phyloP scores from a whole-genome alignment of 495 filamentous ascomycete species.

The Tuber calosporum region DNA sequence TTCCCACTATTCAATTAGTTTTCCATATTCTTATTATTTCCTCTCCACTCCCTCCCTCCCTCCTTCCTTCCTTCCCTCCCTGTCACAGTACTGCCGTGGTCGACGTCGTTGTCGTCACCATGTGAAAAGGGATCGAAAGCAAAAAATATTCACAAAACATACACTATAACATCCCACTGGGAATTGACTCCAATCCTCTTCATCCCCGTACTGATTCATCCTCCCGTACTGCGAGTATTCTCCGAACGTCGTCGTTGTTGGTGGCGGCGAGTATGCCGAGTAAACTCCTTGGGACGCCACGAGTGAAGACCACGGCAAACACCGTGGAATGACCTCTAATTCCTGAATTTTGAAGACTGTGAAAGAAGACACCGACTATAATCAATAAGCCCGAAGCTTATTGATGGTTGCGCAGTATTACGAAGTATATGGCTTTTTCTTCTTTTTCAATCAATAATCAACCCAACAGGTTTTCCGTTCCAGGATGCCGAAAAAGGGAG shows the following conservation, averaged over 20 bases:
- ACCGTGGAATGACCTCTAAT: constrained; percentile 42
- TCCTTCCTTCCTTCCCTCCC: not conserved
- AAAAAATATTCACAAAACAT: constrained; percentile 6
- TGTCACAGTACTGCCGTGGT: too few species aligned
- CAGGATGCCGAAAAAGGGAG: constrained; percentile 27
- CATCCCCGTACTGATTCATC: constrained; percentile 32
- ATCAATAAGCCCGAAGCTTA: constrained; percentile 24
- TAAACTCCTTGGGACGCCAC: constrained; percentile 35
- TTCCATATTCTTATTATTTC: not conserved
- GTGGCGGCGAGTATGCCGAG: constrained; percentile 29
- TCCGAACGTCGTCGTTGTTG: constrained; percentile 28
- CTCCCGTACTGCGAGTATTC: constrained; percentile 29
- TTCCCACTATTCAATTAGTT: constrained; percentile 8
- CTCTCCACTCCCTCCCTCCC: not conserved
- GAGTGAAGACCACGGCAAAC: constrained; percentile 39
- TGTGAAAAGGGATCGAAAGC: not conserved
- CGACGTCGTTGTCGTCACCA: not conserved
- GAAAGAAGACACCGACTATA: constrained; percentile 23
- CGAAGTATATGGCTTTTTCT: constrained; percentile 27
- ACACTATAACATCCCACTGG: constrained; percentile 23
- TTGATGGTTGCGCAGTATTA: constrained; percentile 9
- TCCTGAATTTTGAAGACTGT: constrained; percentile 42
- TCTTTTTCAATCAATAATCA: constrained; percentile 11
- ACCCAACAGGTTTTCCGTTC: not conserved
- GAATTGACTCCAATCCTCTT: constrained; percentile 35